Percentiles rank a stretch among this genome's conserved stretches.
Evolutionary conservation across 2,329 filamentous ascomycete species (phyloP).

Genomic region (Alternaria brassicae): DNA sequence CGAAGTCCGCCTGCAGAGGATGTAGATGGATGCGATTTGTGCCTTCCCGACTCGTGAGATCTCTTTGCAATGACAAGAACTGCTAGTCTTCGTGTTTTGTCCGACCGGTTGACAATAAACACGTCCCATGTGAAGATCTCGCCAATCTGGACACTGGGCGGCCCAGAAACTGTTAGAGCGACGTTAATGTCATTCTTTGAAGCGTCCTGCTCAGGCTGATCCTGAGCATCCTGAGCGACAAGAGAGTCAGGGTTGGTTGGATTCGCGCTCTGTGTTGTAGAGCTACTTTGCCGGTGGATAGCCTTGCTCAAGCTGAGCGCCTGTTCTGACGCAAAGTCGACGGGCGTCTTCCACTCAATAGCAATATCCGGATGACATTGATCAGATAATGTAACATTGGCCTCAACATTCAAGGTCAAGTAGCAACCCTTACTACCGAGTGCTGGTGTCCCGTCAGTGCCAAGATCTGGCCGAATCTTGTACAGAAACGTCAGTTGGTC

Average conservation of each 20-base stretch:
- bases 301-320: constrained; percentile 52
- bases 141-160: constrained; percentile 66
- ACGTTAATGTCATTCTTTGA: constrained; percentile 67
- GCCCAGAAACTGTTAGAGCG: constrained; percentile 75
- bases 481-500: constrained; percentile 81
- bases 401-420: constrained; percentile 67
- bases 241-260: constrained; percentile 39
- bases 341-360: constrained; percentile 72
- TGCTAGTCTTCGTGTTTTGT: constrained; percentile 70
- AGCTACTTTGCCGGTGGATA: constrained; percentile 41
- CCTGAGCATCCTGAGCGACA: constrained; percentile 31
- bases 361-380: constrained; percentile 66
- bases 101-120: constrained; percentile 76
- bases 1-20: constrained; percentile 50
- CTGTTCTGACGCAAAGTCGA: constrained; percentile 67
- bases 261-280: constrained; percentile 29
- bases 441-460: constrained; percentile 57
- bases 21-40: constrained; percentile 52
- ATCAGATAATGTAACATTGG: constrained; percentile 64
- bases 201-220: constrained; percentile 23
- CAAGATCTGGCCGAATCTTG: constrained; percentile 59
- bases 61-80: constrained; percentile 72
- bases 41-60: constrained; percentile 57
- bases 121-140: constrained; percentile 75
- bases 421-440: constrained; percentile 48